A percentile compares a stretch with the other conserved stretches of the same genome.
Evolutionary conservation across 371 early-diverging fungal species (phyloP).

Genomic region (Rozella allomycis): DNA sequence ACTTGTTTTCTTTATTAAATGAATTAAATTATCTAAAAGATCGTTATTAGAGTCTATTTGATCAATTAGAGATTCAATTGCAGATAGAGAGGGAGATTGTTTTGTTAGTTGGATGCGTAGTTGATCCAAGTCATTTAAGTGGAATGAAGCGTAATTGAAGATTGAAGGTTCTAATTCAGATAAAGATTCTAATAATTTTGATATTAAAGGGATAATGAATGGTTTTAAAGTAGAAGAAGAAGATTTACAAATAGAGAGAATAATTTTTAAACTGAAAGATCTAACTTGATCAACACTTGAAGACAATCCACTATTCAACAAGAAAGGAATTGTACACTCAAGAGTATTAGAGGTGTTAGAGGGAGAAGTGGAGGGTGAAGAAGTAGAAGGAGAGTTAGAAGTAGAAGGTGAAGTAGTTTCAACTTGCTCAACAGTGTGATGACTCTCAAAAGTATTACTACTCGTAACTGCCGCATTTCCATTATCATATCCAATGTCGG

Average conservation of each 20-base stretch:
- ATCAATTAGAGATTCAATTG: constrained; percentile 48
- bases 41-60: constrained; percentile 60
- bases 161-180: constrained; percentile 50
- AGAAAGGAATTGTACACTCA: no score
- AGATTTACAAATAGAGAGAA: constrained; percentile 57
- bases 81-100: constrained; percentile 41
- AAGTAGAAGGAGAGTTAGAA: no score
- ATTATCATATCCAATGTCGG: no score
- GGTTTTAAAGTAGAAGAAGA: constrained; percentile 45
- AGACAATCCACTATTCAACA: constrained; percentile 44
- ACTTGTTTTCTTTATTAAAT: no score
- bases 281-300: constrained; percentile 71
- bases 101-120: constrained; percentile 9
- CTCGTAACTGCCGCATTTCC: no score
- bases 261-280: constrained; percentile 49
- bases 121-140: constrained; percentile 40
- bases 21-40: no score
- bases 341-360: no score
- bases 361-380: no score
- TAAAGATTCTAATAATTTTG: constrained; percentile 53
- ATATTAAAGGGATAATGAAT: constrained; percentile 44
- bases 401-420: no score
- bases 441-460: no score
- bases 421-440: no score
- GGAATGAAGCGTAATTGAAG: constrained; percentile 69